Percentiles rank a stretch among this genome's conserved stretches.
phyloP scores from a whole-genome alignment of 2,329 filamentous ascomycete species.

The Nothopassalora personata region DNA sequence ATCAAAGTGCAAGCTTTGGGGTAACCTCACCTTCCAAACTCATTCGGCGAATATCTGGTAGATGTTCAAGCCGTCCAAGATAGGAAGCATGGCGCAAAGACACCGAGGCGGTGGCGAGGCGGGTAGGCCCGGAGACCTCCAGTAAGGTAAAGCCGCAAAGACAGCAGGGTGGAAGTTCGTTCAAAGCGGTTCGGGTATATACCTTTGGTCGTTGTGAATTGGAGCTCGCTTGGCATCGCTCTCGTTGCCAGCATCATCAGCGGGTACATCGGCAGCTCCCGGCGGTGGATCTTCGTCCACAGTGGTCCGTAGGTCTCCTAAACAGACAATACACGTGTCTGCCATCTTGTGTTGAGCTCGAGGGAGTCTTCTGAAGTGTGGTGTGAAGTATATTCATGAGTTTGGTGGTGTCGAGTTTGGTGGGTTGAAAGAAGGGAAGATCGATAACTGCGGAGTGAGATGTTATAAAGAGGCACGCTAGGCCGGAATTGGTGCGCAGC shows the following conservation, averaged over 20 bases:
- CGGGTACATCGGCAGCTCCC: conserved; percentile 22
- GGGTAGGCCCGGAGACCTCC: conserved; percentile 24
- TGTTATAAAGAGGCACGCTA: conserved; percentile 3
- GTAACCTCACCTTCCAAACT: conserved; percentile 37
- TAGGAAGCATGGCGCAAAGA: conserved; percentile 29
- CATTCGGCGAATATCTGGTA: conserved; percentile 34
- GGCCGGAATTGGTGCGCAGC: not conserved
- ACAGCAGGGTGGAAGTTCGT: conserved; percentile 16
- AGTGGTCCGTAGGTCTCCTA: conserved; percentile 61
- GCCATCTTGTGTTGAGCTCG: conserved; percentile 44
- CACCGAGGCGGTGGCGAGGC: conserved; percentile 19
- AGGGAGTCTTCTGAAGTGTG: conserved; percentile 6
- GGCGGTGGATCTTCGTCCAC: conserved; percentile 47
- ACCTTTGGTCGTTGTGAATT: conserved; percentile 30
- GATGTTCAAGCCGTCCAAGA: conserved; percentile 38
- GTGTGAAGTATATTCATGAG: conserved; percentile 15
- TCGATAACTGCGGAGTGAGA: conserved; percentile 11
- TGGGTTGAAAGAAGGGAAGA: conserved; percentile 11
- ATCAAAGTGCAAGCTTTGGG: conserved; percentile 23
- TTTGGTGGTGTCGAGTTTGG: not conserved
- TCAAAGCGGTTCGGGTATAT: conserved; percentile 24
- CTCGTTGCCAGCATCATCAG: conserved; percentile 22
- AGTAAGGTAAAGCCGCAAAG: conserved; percentile 22
- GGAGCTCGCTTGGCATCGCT: conserved; percentile 24
- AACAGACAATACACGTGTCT: conserved; percentile 66